A percentile compares a stretch with the other conserved stretches of the same genome.
phyloP scores from a whole-genome alignment of 208 protist genomes.

The Plasmodiophora brassicae region DNA sequence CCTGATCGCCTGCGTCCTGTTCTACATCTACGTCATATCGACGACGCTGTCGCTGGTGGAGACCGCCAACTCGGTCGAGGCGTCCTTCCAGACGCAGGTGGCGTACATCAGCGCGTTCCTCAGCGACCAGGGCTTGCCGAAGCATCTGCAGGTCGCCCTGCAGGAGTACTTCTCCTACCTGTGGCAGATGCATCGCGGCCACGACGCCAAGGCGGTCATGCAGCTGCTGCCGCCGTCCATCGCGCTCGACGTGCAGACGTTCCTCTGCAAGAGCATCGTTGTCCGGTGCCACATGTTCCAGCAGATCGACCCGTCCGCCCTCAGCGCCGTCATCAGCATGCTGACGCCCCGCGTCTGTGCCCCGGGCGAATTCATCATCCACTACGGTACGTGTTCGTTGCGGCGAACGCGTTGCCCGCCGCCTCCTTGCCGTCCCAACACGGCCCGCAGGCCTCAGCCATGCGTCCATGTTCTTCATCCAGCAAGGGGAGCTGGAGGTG shows the following conservation, averaged over 20 bases:
- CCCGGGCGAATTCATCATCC: neutral
- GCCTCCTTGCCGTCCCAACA: neutral
- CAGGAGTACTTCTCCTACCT: slow-evolving; percentile 31
- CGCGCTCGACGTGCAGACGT: neutral
- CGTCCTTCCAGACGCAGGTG: neutral
- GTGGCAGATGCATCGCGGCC: neutral
- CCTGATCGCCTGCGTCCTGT: neutral
- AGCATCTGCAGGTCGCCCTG: neutral
- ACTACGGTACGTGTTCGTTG: neutral
- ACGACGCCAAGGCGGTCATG: neutral
- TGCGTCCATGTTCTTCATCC: slow-evolving; percentile 13
- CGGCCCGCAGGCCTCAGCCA: neutral
- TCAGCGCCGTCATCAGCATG: neutral
- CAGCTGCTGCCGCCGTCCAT: slow-evolving; percentile 29
- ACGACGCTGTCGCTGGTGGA: neutral
- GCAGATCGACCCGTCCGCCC: neutral
- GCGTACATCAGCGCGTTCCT: neutral
- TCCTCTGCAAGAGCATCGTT: neutral
- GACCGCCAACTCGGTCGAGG: neutral
- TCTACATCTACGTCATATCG: neutral
- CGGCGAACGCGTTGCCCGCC: neutral
- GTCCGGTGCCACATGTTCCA: slow-evolving; percentile 1
- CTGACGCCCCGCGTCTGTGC: slow-evolving; percentile 11
- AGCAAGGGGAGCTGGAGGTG: slow-evolving; percentile 24
- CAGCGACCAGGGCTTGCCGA: slow-evolving; percentile 1